Percentiles rank a stretch among this genome's conserved stretches.
Evolutionary conservation across 805 yeast genomes (phyloP).

Genomic region (Pichia membranifaciens): DNA sequence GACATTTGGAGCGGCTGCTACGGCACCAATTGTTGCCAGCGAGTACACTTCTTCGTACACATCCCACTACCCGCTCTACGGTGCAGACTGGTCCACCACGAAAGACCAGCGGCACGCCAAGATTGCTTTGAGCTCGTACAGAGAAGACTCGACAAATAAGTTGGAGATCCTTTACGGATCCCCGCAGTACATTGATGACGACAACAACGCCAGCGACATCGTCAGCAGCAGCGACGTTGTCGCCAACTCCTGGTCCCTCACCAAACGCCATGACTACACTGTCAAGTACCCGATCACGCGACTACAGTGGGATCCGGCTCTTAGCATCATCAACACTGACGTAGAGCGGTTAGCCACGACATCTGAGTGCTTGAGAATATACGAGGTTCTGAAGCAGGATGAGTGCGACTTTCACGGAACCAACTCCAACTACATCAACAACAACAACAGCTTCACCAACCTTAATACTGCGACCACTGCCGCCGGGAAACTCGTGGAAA

Average conservation of each 20-base stretch:
- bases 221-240: not conserved
- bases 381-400: slow-evolving; percentile 19
- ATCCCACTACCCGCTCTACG: slow-evolving; percentile 44
- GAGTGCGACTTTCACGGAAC: too few species aligned
- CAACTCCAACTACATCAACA: not conserved
- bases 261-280: slow-evolving; percentile 16
- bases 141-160: slow-evolving; percentile 70
- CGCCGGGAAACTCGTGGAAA: slow-evolving; percentile 29
- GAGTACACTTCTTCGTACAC: slow-evolving; percentile 39
- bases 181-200: slow-evolving; percentile 13
- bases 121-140: slow-evolving; percentile 68
- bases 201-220: slow-evolving; percentile 1
- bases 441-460: not conserved
- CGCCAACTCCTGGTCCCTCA: slow-evolving; percentile 18
- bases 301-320: slow-evolving; percentile 65
- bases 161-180: slow-evolving; percentile 45
- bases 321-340: slow-evolving; percentile 22
- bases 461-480: not conserved
- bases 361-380: slow-evolving; percentile 62
- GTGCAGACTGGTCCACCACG: slow-evolving; percentile 47
- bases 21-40: too few species aligned
- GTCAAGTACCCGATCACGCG: slow-evolving; percentile 67
- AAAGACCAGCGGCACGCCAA: slow-evolving; percentile 35
- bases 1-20: too few species aligned
- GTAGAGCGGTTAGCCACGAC: slow-evolving; percentile 56